Conservation (phyloP, 768 basidiomycete genomes). For the Clitopilus passeckerianus region DNA sequence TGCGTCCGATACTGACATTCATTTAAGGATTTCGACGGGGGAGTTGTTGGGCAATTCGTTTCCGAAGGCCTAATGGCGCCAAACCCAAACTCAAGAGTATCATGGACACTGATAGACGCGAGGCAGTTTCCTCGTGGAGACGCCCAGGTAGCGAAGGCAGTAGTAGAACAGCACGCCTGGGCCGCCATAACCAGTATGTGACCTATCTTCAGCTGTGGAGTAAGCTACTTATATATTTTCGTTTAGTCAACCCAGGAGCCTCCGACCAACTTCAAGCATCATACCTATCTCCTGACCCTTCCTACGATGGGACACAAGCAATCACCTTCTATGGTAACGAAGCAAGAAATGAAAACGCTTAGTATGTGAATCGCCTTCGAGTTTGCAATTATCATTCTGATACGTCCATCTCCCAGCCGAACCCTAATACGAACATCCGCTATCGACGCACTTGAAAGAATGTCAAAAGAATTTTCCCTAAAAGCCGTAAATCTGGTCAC, state of each 20-base stretch:
- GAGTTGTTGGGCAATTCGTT: slow-evolving; percentile 39
- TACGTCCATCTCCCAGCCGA: slow-evolving; percentile 17
- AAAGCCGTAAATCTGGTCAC: slow-evolving; percentile 11
- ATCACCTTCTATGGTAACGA: slow-evolving; percentile 43
- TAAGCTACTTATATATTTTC: background rate
- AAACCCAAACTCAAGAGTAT: background rate
- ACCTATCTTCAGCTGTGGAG: background rate
- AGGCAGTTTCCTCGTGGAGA: slow-evolving; percentile 35
- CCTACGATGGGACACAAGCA: slow-evolving; percentile 43
- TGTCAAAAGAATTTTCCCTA: background rate
- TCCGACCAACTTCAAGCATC: slow-evolving; percentile 29
- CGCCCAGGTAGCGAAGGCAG: slow-evolving; percentile 31
- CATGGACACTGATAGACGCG: slow-evolving; percentile 34
- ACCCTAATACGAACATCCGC: slow-evolving; percentile 27
- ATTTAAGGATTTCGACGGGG: slow-evolving; percentile 54
- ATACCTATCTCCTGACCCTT: slow-evolving; percentile 28
- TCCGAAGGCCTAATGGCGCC: slow-evolving; percentile 28
- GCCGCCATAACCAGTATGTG: slow-evolving; percentile 41
- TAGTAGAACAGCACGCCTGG: slow-evolving; percentile 49
- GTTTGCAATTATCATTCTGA: slow-evolving; percentile 1
- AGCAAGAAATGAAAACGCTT: slow-evolving; percentile 58
- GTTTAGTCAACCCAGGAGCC: slow-evolving; percentile 35
- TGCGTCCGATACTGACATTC: background rate
- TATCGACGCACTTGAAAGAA: background rate
- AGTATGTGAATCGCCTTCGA: slow-evolving; percentile 29